These are phyloP conservation scores for Leccinum fibrillosum DNA, from an alignment of 768 basidiomycete species.

Conservation along the genomic window DNA sequence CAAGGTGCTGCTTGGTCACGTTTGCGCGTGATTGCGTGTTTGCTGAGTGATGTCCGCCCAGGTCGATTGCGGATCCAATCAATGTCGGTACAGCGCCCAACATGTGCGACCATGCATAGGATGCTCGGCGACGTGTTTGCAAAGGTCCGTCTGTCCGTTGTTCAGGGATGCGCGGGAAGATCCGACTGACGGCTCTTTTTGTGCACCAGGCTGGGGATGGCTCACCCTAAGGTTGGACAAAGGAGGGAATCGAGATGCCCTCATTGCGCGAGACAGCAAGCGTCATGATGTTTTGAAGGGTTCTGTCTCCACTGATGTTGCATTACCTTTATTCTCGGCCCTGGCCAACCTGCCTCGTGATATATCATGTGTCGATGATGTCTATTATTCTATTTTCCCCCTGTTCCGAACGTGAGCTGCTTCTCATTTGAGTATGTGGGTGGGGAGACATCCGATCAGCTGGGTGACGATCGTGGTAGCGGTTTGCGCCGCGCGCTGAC, in stretches of 20 bases:
- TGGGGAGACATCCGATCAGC: conserved; percentile 10
- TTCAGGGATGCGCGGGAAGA: conserved; percentile 1
- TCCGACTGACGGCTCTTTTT: conserved; percentile 13
- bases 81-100: conserved; percentile 42
- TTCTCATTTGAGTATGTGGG: neutral
- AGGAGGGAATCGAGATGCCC: conserved; percentile 17
- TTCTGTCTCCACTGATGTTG: neutral
- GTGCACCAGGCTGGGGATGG: conserved; percentile 20
- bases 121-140: conserved; percentile 39
- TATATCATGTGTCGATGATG: conserved; percentile 15
- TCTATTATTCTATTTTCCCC: conserved; percentile 20
- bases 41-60: conserved; percentile 16
- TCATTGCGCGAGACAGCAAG: conserved; percentile 18
- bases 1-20: conserved; percentile 26
- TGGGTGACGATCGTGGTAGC: conserved; percentile 5
- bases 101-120: conserved; percentile 35
- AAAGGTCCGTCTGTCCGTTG: conserved; percentile 32
- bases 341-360: neutral
- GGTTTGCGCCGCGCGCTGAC: conserved; percentile 18
- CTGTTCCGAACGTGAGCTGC: neutral
- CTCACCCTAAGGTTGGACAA: conserved; percentile 20
- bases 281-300: conserved; percentile 4
- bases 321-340: neutral
- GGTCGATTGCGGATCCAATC: conserved; percentile 41
- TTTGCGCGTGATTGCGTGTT: conserved; percentile 24